phyloP scores from a whole-genome alignment of 2,329 filamentous ascomycete species.

The Byssothecium circinans region DNA sequence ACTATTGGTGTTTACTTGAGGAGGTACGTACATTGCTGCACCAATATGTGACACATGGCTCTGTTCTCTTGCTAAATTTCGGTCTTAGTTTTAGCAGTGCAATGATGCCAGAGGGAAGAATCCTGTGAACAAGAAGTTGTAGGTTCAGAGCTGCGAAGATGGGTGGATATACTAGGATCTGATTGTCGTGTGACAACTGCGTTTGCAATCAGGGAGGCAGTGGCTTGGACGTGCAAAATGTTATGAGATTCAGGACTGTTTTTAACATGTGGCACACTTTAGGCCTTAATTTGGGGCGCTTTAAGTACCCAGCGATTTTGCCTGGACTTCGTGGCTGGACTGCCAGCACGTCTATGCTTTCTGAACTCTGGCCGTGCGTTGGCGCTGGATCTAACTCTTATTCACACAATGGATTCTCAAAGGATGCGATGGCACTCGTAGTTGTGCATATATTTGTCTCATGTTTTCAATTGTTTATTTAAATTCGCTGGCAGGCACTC shows the following conservation, averaged over 20 bases:
- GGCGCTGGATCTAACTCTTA: no score
- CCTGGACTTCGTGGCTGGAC: no score
- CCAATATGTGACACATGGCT: constrained; percentile 30
- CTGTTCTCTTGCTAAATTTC: background rate
- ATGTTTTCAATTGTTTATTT: background rate
- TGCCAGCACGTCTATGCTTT: no score
- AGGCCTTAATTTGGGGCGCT: no score
- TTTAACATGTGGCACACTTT: no score
- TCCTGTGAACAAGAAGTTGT: background rate
- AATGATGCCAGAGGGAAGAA: background rate
- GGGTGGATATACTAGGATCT: no score
- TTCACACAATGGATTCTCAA: no score
- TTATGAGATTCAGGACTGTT: background rate
- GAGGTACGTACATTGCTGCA: constrained; percentile 22
- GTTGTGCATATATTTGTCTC: background rate
- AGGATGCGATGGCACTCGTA: background rate
- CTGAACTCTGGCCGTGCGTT: no score
- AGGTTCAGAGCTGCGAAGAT: background rate
- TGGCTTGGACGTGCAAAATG: background rate
- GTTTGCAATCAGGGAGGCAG: background rate
- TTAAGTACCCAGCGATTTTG: no score
- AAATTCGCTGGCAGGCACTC: background rate
- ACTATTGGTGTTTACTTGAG: no score
- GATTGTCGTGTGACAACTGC: background rate
- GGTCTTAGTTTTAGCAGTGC: background rate